Conservation (phyloP, 2,329 filamentous ascomycete genomes). For the Botrytis galanthina region DNA sequence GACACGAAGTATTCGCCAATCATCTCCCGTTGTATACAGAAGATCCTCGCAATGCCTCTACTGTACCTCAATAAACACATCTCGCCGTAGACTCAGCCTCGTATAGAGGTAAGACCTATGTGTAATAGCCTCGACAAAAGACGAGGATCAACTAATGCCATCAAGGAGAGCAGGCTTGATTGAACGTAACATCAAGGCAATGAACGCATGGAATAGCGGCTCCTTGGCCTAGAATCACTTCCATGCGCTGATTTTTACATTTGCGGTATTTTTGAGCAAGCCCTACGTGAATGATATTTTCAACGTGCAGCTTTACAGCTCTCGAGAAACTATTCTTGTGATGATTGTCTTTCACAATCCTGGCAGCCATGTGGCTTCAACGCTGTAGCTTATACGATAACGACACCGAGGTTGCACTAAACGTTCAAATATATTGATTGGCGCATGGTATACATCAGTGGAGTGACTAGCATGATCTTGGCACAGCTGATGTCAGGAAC, state of each 20-base stretch:
- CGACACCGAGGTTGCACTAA: background rate
- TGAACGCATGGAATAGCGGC: background rate
- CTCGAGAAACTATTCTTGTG: background rate
- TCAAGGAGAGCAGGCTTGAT: background rate
- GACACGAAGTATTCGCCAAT: background rate
- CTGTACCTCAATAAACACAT: constrained; percentile 7
- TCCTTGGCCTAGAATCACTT: background rate
- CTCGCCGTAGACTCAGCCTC: constrained; percentile 5
- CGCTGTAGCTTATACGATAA: background rate
- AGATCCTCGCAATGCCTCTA: background rate
- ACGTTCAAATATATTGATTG: background rate
- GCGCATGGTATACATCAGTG: background rate
- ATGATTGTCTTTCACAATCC: background rate
- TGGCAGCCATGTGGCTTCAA: constrained; percentile 6
- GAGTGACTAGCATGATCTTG: background rate
- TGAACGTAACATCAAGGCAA: background rate
- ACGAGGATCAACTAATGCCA: background rate
- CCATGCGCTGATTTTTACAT: background rate
- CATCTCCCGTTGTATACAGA: background rate
- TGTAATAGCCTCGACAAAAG: background rate
- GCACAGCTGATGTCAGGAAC: constrained; percentile 18
- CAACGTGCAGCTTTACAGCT: background rate
- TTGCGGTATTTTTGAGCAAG: background rate
- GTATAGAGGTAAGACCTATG: constrained; percentile 1
- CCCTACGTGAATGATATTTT: background rate